These are phyloP conservation scores for Barnettozyma hawaiiensis DNA, from an alignment of 1,139 yeast genomes.

Conservation along the genomic window DNA sequence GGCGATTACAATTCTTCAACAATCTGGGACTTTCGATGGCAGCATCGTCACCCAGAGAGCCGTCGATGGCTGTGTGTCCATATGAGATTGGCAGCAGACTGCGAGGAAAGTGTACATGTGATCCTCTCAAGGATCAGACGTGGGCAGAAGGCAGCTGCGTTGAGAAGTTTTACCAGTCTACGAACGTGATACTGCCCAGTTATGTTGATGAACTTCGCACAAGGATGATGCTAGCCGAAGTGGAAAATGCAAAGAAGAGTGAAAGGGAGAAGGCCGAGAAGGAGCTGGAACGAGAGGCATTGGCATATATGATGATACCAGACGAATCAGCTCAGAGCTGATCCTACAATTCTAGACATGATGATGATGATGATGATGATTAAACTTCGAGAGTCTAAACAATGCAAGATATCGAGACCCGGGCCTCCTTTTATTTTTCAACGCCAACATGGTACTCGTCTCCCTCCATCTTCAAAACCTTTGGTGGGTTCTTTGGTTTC, in stretches of 20 bases:
- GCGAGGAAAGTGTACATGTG: slow-evolving; percentile 44
- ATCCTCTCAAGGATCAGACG: slow-evolving; percentile 38
- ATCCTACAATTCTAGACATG: too few species aligned
- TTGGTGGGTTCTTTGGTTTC: slow-evolving; percentile 14
- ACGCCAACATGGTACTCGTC: slow-evolving; percentile 1
- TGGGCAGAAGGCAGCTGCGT: slow-evolving; percentile 31
- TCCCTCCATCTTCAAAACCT: not conserved
- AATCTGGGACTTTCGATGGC: slow-evolving; percentile 44
- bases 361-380: not conserved
- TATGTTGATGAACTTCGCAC: slow-evolving; percentile 11
- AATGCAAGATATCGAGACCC: not conserved
- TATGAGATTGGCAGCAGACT: slow-evolving; percentile 39
- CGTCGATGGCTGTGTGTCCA: slow-evolving; percentile 62
- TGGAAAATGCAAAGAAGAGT: slow-evolving; percentile 2
- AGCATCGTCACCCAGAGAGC: slow-evolving; percentile 3
- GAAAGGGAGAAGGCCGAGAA: slow-evolving; percentile 5
- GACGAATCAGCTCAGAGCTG: too few species aligned
- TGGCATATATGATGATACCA: not conserved
- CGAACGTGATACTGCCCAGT: slow-evolving; percentile 25
- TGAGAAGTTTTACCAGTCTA: slow-evolving; percentile 27
- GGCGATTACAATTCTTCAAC: slow-evolving; percentile 46
- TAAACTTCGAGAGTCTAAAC: not conserved
- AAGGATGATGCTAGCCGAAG: not conserved
- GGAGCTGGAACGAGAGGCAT: slow-evolving; percentile 8
- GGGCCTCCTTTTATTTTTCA: too few species aligned